Base-by-base conservation (phyloP, 2,329 filamentous ascomycete genomes). In the Penicillium occitanis region DNA sequence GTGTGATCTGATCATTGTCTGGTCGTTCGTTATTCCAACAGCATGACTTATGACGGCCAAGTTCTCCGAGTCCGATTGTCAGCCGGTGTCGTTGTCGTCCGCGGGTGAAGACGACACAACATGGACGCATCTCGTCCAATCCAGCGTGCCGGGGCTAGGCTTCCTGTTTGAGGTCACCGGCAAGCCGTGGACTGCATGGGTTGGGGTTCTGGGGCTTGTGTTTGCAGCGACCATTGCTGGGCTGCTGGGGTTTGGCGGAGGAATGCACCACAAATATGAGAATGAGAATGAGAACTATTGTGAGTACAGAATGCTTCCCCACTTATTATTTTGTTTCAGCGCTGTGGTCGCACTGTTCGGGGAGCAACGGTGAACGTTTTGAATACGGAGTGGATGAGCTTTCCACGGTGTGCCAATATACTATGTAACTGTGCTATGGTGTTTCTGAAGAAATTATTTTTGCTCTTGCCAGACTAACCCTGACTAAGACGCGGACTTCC, bases 11-110 rank as follows among this genome's bases (percentile, higher is more conserved):
- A 50, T 28, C 8, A n/a, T 10, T 7, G 53, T 22, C 53, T 57
- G 53, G n/a, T 57, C 35, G 33, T 33, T 55, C 28, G 30, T 22
- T 35, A 37, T 22, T 35, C 3, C 3, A 51, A 42, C 48, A 61
- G 57, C 35, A 67, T 67, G 61, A 30, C 40, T 50, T 57, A 67
- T 67, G 65, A 67, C 65, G 65, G 55, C 57, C 46, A 53, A 63
- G 62, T 14, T 19, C 28, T 42, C 59, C 33, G 61, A 60, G 33
- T 46, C 35, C 55, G 60, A 62, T 42, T 28, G 22, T 60, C n/a
- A 42, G 57, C 19, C 40, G 22, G 35, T 19, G 37, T 17, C 61
- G 19, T 25, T 17, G 42, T 25, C 55, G 14, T 35, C 64, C 13
- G 22, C 57, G 7, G 2, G 50, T 5, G 50, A 53, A 11, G 17